These are phyloP conservation scores for Populus hybrid DNA, from an alignment of 441 rosid genomes.

Conservation along the genomic window DNA sequence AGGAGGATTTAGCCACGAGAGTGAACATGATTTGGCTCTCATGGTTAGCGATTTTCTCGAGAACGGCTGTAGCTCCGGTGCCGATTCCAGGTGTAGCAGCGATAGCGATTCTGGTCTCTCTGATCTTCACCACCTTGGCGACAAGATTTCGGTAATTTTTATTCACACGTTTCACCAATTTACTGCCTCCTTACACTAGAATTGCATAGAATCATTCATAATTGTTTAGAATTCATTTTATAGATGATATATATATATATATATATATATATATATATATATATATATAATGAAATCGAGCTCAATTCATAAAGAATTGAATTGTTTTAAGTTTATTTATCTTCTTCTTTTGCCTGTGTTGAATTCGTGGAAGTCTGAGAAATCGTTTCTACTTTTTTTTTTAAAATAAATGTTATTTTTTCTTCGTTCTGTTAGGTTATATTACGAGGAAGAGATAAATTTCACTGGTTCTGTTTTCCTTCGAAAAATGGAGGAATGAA, in stretches of 20 bases:
- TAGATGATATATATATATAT: background rate
- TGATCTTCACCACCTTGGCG: slow-evolving; percentile 73
- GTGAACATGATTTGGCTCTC: slow-evolving; percentile 81
- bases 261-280: no score
- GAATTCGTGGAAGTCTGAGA: background rate
- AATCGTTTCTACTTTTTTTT: background rate
- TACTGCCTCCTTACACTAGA: background rate
- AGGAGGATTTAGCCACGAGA: slow-evolving; percentile 71
- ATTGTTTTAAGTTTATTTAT: no score
- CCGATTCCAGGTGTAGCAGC: slow-evolving; percentile 76
- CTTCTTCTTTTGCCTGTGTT: background rate
- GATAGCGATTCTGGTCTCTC: slow-evolving; percentile 78
- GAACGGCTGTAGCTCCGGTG: slow-evolving; percentile 60
- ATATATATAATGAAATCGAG: background rate
- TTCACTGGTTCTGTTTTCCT: background rate
- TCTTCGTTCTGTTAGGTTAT: background rate
- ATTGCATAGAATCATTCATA: background rate
- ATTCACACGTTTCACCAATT: background rate
- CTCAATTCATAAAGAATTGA: background rate
- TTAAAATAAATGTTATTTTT: background rate
- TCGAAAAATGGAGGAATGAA: background rate
- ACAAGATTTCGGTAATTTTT: slow-evolving; percentile 59
- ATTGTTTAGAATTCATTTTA: background rate
- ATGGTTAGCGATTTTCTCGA: slow-evolving; percentile 90
- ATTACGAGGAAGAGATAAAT: background rate